Evolutionary conservation across 495 filamentous ascomycete genomes (phyloP).

Genomic region (Daldinia childiae): DNA sequence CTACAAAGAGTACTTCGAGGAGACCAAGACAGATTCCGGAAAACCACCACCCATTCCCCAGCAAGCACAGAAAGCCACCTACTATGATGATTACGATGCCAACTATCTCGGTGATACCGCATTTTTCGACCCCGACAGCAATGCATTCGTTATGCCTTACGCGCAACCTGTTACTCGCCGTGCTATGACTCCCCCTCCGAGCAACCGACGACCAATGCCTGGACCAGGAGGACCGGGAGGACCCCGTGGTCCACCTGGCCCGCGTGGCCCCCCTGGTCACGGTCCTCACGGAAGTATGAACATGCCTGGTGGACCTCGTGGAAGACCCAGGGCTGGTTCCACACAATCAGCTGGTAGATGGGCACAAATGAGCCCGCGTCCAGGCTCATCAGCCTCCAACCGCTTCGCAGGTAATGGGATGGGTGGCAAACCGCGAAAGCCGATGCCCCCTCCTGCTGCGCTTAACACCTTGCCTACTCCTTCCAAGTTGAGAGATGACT

Average conservation of each 20-base stretch:
- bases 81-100: slow-evolving; percentile 76
- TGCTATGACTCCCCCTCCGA: slow-evolving; percentile 96
- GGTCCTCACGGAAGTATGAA: slow-evolving; percentile 52
- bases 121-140: slow-evolving; percentile 80
- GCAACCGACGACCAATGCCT: slow-evolving; percentile 68
- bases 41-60: slow-evolving; percentile 53
- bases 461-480: slow-evolving; percentile 85
- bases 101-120: slow-evolving; percentile 68
- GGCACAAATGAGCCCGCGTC: slow-evolving; percentile 57
- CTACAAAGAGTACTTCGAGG: slow-evolving; percentile 99
- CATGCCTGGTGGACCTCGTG: slow-evolving; percentile 48
- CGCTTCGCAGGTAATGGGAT: slow-evolving; percentile 34
- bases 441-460: slow-evolving; percentile 75
- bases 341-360: slow-evolving; percentile 49
- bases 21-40: slow-evolving; percentile 68
- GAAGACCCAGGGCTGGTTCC: slow-evolving; percentile 57
- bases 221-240: slow-evolving; percentile 29
- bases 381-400: slow-evolving; percentile 74
- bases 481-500: slow-evolving; percentile 84
- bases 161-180: slow-evolving; percentile 85
- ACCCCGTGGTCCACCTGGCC: slow-evolving; percentile 46
- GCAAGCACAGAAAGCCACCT: slow-evolving; percentile 47
- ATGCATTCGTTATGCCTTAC: slow-evolving; percentile 79
- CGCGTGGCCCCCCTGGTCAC: slow-evolving; percentile 51
- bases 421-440: slow-evolving; percentile 60